phyloP scores from a whole-genome alignment of 2,329 filamentous ascomycete species.

The Paecilomyces niveus region DNA sequence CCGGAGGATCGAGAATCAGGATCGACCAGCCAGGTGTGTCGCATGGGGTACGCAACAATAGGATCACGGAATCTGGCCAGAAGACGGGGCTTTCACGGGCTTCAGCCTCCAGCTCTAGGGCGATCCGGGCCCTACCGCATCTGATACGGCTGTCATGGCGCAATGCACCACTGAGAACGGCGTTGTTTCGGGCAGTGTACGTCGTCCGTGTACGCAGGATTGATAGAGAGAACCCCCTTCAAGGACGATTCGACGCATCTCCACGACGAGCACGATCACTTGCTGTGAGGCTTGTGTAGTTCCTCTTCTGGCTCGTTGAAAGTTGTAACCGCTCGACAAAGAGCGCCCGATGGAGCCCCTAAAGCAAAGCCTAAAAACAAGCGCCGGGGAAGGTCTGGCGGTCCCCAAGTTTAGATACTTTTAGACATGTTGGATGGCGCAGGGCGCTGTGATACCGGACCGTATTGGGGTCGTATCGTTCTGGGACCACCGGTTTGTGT shows the following conservation, averaged over 20 bases:
- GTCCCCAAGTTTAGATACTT: not conserved
- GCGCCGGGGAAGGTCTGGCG: not conserved
- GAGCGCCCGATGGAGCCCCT: not conserved
- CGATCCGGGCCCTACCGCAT: not conserved
- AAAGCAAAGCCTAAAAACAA: not conserved
- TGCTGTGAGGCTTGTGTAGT: not conserved
- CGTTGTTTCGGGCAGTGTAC: not conserved
- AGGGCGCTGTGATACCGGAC: not conserved
- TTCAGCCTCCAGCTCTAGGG: not conserved
- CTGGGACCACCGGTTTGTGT: not conserved
- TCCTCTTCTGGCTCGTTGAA: not conserved
- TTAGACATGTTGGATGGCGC: conserved; percentile 8
- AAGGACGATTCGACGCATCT: not conserved
- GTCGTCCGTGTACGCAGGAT: not conserved
- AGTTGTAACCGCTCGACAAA: not conserved
- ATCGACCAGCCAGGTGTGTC: not conserved
- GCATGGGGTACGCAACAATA: not conserved
- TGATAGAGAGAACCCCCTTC: not conserved
- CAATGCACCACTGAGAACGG: not conserved
- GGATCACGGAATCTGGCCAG: not conserved
- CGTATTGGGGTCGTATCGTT: not conserved
- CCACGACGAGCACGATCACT: not conserved
- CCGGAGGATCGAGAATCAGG: not conserved
- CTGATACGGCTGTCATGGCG: not conserved
- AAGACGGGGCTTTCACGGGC: not conserved